These are phyloP conservation scores for Pseudopediastrum boryanum DNA, from an alignment of 139 green algal genomes.

Conservation along the genomic window DNA sequence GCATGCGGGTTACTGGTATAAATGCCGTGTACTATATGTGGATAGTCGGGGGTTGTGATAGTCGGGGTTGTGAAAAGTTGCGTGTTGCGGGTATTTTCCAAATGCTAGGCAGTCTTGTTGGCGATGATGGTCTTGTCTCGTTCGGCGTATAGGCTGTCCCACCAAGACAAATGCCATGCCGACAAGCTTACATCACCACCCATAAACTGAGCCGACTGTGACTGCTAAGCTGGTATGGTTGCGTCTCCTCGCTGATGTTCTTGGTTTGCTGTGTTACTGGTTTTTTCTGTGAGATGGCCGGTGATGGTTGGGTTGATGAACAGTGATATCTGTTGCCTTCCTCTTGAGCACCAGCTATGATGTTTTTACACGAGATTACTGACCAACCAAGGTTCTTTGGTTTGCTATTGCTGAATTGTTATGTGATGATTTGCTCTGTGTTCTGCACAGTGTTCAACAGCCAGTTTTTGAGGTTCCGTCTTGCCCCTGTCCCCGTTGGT, in stretches of 20 bases:
- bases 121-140: slow-evolving; percentile 63
- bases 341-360: slow-evolving; percentile 2
- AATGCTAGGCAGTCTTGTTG: not conserved
- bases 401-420: no score
- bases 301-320: not conserved
- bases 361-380: slow-evolving; percentile 9
- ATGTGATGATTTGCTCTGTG: no score
- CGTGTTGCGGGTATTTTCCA: not conserved
- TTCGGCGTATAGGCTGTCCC: slow-evolving; percentile 60
- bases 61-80: not conserved
- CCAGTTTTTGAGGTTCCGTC: no score
- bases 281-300: not conserved
- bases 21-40: no score
- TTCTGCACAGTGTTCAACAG: no score
- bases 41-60: no score
- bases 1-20: no score
- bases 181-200: slow-evolving; percentile 64
- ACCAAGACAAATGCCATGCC: slow-evolving; percentile 54
- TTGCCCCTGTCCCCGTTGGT: no score
- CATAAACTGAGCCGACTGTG: slow-evolving; percentile 52
- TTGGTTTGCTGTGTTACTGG: not conserved
- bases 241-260: not conserved
- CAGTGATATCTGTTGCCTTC: not conserved
- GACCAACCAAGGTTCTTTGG: no score
- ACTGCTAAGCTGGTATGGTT: no score